Conservation (phyloP, 352 stramenopile genomes). For the Phytophthora melonis region DNA sequence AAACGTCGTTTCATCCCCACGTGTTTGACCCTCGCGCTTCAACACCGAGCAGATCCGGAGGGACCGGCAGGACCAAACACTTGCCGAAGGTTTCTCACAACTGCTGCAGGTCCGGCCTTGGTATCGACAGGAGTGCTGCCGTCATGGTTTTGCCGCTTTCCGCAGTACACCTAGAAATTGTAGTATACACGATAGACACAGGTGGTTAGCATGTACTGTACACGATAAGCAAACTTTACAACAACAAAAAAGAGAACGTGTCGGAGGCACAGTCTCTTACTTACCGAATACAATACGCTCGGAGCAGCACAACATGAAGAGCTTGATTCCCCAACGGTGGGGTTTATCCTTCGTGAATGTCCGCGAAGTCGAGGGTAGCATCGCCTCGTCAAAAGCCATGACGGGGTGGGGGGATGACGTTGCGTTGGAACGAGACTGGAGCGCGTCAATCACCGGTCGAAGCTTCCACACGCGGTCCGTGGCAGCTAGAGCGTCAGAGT, state of each 20-base stretch:
- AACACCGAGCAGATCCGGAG: background rate
- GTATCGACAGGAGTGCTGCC: background rate
- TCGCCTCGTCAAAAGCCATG: constrained; percentile 7
- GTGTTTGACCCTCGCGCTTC: background rate
- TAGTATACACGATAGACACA: background rate
- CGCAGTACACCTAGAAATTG: background rate
- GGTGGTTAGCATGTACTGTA: background rate
- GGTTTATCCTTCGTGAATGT: constrained; percentile 1
- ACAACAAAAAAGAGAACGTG: constrained; percentile 8
- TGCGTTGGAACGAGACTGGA: too few species aligned
- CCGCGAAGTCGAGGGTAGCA: background rate
- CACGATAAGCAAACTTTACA: constrained; percentile 17
- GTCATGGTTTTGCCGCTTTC: background rate
- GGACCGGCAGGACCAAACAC: background rate
- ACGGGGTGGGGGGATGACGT: background rate
- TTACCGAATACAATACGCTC: constrained; percentile 6
- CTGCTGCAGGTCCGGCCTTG: background rate
- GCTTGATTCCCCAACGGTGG: background rate
- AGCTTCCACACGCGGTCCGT: background rate
- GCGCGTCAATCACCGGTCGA: background rate
- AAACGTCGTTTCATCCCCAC: constrained; percentile 8
- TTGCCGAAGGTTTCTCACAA: background rate
- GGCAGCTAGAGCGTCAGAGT: background rate
- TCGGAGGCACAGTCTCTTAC: background rate
- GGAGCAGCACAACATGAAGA: constrained; percentile 12